These are phyloP conservation scores for Dillenia suffruticosa DNA, from an alignment of 164 flowering plant species.

Conservation along the genomic window DNA sequence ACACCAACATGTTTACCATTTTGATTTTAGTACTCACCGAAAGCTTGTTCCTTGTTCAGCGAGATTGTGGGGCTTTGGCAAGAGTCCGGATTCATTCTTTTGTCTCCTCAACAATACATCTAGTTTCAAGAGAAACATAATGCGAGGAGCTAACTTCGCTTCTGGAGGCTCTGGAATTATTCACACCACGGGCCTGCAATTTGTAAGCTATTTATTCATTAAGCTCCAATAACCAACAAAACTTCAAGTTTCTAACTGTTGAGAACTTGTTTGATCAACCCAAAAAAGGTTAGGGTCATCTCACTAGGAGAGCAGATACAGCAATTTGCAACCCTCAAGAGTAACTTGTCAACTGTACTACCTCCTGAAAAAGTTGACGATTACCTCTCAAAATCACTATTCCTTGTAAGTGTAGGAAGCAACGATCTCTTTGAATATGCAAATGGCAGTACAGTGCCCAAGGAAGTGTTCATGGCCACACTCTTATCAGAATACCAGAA, in stretches of 20 bases:
- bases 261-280: no score
- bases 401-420: slow-evolving; percentile 48
- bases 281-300: slow-evolving; percentile 9
- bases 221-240: no score
- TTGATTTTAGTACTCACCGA: no score
- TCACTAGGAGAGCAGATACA: slow-evolving; percentile 33
- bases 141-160: slow-evolving; percentile 51
- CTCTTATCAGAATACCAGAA: slow-evolving; percentile 21
- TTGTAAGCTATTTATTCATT: slow-evolving; percentile 10
- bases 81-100: slow-evolving; percentile 46
- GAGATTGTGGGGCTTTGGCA: slow-evolving; percentile 22
- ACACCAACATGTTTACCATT: no score
- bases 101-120: slow-evolving; percentile 11
- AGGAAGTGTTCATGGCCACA: slow-evolving; percentile 17
- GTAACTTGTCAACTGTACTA: slow-evolving; percentile 12
- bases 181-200: slow-evolving; percentile 17
- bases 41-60: slow-evolving; percentile 9
- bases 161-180: slow-evolving; percentile 56
- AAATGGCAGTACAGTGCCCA: slow-evolving; percentile 5
- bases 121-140: slow-evolving; percentile 5
- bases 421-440: slow-evolving; percentile 38
- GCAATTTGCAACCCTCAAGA: slow-evolving; percentile 26
- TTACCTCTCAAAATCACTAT: slow-evolving; percentile 31
- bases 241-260: no score
- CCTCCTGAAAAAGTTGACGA: slow-evolving; percentile 17